Conservation (phyloP, 805 yeast genomes). For the Saccharomycopsis malanga region DNA sequence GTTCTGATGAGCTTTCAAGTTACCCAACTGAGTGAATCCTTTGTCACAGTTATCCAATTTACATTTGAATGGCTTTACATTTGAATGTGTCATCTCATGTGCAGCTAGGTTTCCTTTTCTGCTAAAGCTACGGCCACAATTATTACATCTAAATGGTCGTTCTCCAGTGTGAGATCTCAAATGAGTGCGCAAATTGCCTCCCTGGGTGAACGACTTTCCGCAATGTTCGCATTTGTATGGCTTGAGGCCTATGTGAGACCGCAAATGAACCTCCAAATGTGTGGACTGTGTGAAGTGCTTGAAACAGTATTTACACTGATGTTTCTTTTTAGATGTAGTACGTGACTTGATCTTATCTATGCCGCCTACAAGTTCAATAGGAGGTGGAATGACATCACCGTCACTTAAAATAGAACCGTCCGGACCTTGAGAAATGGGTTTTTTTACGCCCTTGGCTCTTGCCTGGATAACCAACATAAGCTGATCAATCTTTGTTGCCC, state of each 20-base stretch:
- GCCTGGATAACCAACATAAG: slow-evolving; percentile 89
- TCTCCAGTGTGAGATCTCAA: slow-evolving; percentile 85
- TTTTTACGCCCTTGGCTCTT: slow-evolving; percentile 66
- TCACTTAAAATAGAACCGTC: slow-evolving; percentile 65
- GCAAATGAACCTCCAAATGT: slow-evolving; percentile 80
- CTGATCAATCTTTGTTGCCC: slow-evolving; percentile 87
- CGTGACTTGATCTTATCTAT: slow-evolving; percentile 49
- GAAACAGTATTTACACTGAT: slow-evolving; percentile 70
- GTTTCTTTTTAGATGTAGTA: slow-evolving; percentile 38
- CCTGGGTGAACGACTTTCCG: slow-evolving; percentile 79
- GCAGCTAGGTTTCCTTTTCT: slow-evolving; percentile 90
- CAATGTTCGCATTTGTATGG: slow-evolving; percentile 78
- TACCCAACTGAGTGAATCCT: slow-evolving; percentile 86
- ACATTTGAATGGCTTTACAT: slow-evolving; percentile 72
- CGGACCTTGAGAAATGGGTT: slow-evolving; percentile 53
- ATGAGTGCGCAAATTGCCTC: slow-evolving; percentile 85
- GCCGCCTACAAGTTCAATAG: slow-evolving; percentile 69
- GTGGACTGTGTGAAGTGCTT: slow-evolving; percentile 85
- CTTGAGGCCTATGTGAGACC: slow-evolving; percentile 81
- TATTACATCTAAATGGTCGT: slow-evolving; percentile 75
- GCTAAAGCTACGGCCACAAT: slow-evolving; percentile 72
- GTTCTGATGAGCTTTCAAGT: slow-evolving; percentile 90
- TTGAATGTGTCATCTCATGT: slow-evolving; percentile 75
- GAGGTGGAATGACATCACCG: slow-evolving; percentile 46
- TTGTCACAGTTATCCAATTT: slow-evolving; percentile 75